Conservation (phyloP, 2,329 filamentous ascomycete species). For the Pseudocercospora musae region DNA sequence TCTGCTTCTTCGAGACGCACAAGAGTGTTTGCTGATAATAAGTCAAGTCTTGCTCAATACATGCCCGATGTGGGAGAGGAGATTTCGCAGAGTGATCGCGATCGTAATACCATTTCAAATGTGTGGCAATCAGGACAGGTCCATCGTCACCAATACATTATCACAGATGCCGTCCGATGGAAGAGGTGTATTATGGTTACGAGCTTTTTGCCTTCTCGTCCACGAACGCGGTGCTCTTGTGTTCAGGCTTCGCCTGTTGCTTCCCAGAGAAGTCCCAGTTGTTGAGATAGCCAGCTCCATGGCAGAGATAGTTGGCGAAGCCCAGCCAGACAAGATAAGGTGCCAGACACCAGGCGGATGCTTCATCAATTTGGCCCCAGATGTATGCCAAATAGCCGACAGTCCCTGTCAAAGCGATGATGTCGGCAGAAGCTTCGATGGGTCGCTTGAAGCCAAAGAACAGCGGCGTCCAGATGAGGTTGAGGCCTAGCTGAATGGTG, state of each 20-base stretch:
- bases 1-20: not conserved
- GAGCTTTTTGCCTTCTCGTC: constrained; percentile 6
- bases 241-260: constrained; percentile 5
- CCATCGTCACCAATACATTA: not conserved
- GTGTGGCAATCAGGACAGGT: not conserved
- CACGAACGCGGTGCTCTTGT: constrained; percentile 7
- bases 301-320: constrained; percentile 77
- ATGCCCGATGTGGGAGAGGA: not conserved
- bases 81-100: not conserved
- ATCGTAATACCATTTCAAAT: no score
- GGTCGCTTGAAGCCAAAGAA: constrained; percentile 80
- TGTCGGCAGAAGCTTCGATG: constrained; percentile 70
- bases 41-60: not conserved
- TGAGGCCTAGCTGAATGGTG: constrained; percentile 78
- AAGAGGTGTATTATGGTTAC: not conserved
- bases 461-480: constrained; percentile 86
- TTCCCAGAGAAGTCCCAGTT: constrained; percentile 38
- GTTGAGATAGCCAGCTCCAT: constrained; percentile 41
- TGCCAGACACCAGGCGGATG: constrained; percentile 69
- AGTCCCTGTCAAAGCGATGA: constrained; percentile 67
- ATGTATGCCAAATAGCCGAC: constrained; percentile 71
- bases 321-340: constrained; percentile 84
- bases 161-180: not conserved
- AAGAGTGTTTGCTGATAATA: not conserved
- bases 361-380: constrained; percentile 71